Evolutionary conservation across 2,329 filamentous ascomycete species (phyloP), one percentile per base, ranked within the genome.

Genomic region (Monosporascus ibericus): DNA sequence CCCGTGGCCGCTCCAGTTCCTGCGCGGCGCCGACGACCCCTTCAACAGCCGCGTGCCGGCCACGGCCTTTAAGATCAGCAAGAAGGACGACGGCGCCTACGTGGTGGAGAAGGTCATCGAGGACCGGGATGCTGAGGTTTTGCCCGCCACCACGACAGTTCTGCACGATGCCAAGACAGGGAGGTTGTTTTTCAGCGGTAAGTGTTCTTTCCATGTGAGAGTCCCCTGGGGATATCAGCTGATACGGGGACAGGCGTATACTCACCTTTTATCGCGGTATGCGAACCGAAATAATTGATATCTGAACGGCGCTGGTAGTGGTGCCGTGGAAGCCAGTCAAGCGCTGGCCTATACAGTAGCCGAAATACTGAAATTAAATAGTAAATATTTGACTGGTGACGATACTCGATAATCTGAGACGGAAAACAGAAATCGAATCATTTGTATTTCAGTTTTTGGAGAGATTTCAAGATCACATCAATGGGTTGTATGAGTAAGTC

Each of bases 121-220:
- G 52, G 65, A 67, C 48, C 54, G 56, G 0, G 27, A 55, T 8
- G 59, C 50, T 1, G 63, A 63, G 48, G 55, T 64, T 9, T 52
- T 67, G 11, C 60, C 63, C 4, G 60, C 50, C 6, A 34, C 59
- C 7, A 65, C 63, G 22, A 59, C 56, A 0, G 65, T 58, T 7
- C 48, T 66, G 17, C 63, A 65, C 37, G 64, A 66, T 50, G 60
- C 59, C 11, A 60, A 56, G 48, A 66, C 64, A 0, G 62, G 64
- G 9, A 59, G 60, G 25, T 38, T 67, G 40, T 67, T 67, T 38
- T 52, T 65, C 18, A 55, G 58, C 27, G 53, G 65, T 66, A 53
- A 56, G 58, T 58, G 14, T n/a, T 18, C 38, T 9, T 40, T 15
- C 42, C 40, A 44, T 18, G 14, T 46, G 17, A 17, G 14, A 46